Evolutionary conservation across 139 green algal species (phyloP).

Genomic region (Chlorella sp.): DNA sequence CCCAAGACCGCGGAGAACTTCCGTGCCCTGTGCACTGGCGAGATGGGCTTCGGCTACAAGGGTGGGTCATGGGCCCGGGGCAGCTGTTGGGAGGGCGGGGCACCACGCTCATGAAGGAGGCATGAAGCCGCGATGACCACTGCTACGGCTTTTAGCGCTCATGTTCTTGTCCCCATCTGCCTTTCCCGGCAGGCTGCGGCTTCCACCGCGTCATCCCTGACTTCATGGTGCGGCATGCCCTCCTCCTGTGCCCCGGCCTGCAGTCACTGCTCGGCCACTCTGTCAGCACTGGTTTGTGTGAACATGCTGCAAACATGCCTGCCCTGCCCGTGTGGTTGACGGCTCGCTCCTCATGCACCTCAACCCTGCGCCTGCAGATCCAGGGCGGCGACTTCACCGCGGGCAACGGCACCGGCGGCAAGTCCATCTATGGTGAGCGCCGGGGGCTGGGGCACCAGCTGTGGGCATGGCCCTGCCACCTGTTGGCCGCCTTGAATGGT

Average conservation of each 20-base stretch:
- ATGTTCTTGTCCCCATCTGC: no score
- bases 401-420: constrained; percentile 78
- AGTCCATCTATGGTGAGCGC: constrained; percentile 88
- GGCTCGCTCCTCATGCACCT: neutral
- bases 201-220: constrained; percentile 67
- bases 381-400: constrained; percentile 67
- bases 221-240: constrained; percentile 65
- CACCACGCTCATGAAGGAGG: no score
- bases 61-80: neutral
- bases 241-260: no score
- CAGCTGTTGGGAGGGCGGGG: neutral
- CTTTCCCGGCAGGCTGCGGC: constrained; percentile 32
- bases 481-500: no score
- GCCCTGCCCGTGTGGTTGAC: neutral
- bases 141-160: no score
- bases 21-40: constrained; percentile 87
- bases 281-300: no score
- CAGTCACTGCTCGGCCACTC: no score
- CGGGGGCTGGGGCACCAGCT: neutral
- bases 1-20: constrained; percentile 95
- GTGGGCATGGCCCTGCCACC: no score
- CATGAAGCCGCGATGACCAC: no score
- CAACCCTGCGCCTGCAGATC: constrained; percentile 49
- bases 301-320: neutral
- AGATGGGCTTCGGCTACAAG: constrained; percentile 56